Base-by-base conservation (phyloP, 2,329 filamentous ascomycete genomes). In the Chaetomium olivaceum region DNA sequence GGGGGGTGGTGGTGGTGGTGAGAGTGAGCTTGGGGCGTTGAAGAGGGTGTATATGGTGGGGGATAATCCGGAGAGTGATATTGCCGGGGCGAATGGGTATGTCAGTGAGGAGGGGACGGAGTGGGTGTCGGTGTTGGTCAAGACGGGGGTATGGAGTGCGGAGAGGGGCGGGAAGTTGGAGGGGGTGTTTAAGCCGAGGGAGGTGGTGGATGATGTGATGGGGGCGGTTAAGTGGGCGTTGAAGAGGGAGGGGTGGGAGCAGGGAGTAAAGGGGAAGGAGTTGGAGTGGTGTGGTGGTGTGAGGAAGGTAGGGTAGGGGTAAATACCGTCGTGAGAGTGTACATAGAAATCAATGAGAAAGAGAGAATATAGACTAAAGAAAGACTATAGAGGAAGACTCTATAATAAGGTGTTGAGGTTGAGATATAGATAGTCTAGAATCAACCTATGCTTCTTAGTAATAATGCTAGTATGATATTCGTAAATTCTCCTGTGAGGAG, bases 41-140 rank as follows among this genome's bases (percentile, higher is more conserved):
- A 82, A 83, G 72, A 85, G 84, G 52, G 93, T 98, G 12, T 98
- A 96, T 78, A 98, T 98, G 94, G 86, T 98, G 51, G 95, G 95
- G 6, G 91, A 94, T 74, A 94, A 94, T 73, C 91, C 91, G 5
- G 92, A 92, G 74, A 95, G 91, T 71, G 95, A 99, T 76, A 97
- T 99, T 70, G 82, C 87, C 5, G 95, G 95, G 6, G 93, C 92
- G 23, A 96, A 96, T 75, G 83, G 85, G 55, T 97, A 90, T 74
- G 74, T 80, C 54, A 91, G 89, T 68, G 80, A 83, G 4, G 78
- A 84, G 64, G 89, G 89, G 9, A 91, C 74, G 14, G 71, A 74
- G 67, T 77, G 76, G 76, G 65, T 64, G 31, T 73, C 73, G 23
- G 70, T 76, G 16, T 61, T 77, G 63, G 76, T 77, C 6, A 67